Conservation (phyloP, 495 filamentous ascomycete genomes). For the Tuber umbilicatum region DNA sequence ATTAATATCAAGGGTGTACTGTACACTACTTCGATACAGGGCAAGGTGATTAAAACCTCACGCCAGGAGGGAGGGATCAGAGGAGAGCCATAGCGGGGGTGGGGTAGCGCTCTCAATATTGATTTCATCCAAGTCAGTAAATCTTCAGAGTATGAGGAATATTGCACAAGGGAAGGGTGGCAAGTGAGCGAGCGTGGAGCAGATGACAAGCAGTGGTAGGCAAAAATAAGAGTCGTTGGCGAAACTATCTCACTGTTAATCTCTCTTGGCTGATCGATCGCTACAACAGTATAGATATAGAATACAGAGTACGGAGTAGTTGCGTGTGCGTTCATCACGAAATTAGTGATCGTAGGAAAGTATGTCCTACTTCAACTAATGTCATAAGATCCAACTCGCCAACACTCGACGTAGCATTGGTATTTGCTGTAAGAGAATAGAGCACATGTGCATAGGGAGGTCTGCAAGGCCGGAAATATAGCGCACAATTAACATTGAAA, state of each 20-base stretch:
- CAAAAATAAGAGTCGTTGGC: neutral
- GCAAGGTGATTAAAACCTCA: neutral
- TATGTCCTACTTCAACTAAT: neutral
- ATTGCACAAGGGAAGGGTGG: neutral
- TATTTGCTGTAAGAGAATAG: neutral
- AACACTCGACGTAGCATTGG: neutral
- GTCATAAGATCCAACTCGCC: neutral
- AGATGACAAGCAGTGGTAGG: neutral
- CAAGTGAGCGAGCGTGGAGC: neutral
- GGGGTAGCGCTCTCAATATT: neutral
- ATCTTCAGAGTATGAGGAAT: neutral
- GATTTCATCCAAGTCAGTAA: neutral
- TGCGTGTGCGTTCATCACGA: neutral
- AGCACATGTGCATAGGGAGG: neutral
- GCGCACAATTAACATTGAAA: neutral
- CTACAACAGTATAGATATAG: neutral
- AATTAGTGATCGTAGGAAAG: neutral
- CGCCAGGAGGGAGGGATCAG: neutral
- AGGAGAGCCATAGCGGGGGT: neutral
- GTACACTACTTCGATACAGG: neutral
- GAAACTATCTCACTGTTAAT: neutral
- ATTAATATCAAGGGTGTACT: neutral
- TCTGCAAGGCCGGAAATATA: neutral
- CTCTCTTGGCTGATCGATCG: neutral
- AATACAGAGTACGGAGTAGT: neutral